A percentile compares a stretch with the other conserved stretches of the same genome.
These are phyloP conservation scores for Carpinus viminea DNA, from an alignment of 306 rosid genomes.

Conservation along the genomic window DNA sequence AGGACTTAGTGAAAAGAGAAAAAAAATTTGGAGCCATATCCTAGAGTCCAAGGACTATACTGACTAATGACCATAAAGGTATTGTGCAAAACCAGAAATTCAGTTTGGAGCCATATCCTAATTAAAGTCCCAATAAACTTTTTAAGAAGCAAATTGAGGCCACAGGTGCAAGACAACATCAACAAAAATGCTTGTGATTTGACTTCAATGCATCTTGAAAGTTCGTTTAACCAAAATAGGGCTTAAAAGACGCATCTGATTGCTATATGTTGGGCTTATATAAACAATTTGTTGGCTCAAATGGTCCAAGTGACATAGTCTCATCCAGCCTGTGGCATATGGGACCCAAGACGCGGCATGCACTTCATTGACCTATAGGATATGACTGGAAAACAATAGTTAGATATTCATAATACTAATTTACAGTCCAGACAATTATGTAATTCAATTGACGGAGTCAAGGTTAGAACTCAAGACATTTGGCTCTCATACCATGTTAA, in stretches of 20 bases:
- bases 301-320: neutral
- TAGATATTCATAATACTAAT: neutral
- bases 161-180: no score
- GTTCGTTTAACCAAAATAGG: neutral
- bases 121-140: neutral
- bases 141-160: no score
- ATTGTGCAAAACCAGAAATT: conserved; percentile 8
- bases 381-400: neutral
- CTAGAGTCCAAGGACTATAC: neutral
- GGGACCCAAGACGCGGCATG: neutral
- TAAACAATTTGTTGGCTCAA: neutral
- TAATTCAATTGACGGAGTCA: neutral
- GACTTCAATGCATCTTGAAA: neutral
- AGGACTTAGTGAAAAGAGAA: no score
- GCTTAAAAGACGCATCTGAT: neutral
- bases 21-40: no score
- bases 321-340: neutral
- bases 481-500: no score
- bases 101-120: neutral
- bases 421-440: neutral
- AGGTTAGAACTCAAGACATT: no score
- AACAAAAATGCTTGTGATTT: neutral
- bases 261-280: neutral
- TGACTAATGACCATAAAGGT: neutral
- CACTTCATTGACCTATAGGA: neutral